Conservation (phyloP, 768 basidiomycete genomes). For the Boletus rubroflammeus region DNA sequence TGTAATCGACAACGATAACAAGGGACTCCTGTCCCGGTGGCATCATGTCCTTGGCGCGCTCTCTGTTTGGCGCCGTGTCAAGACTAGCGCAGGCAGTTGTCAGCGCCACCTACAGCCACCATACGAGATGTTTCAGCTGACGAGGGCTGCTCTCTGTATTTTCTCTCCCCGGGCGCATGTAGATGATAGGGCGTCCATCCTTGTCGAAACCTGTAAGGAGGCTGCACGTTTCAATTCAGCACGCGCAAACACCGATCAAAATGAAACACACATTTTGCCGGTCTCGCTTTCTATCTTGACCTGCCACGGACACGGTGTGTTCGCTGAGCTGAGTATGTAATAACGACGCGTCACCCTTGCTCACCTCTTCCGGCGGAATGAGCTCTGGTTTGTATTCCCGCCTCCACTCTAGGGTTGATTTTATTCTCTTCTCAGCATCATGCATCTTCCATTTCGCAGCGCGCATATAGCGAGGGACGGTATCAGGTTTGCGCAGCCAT, state of each 20-base stretch:
- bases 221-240: conserved; percentile 35
- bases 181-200: conserved; percentile 83
- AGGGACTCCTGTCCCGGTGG: conserved; percentile 80
- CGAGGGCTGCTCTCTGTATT: conserved; percentile 76
- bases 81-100: background rate
- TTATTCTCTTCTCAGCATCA: conserved; percentile 75
- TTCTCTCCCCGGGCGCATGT: conserved; percentile 85
- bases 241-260: background rate
- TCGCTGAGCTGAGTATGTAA: conserved; percentile 3
- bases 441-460: conserved; percentile 80
- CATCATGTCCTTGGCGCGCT: conserved; percentile 87
- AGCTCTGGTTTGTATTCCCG: conserved; percentile 82
- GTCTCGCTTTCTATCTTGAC: conserved; percentile 77
- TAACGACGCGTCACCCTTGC: background rate
- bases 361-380: conserved; percentile 72
- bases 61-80: conserved; percentile 42
- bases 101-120: conserved; percentile 63
- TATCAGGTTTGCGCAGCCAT: conserved; percentile 71
- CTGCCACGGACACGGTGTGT: conserved; percentile 18
- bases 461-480: conserved; percentile 69
- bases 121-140: conserved; percentile 82
- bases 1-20: conserved; percentile 84
- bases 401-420: conserved; percentile 79
- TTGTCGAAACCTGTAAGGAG: conserved; percentile 82
- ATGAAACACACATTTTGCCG: conserved; percentile 72